Conservation (phyloP, 768 basidiomycete genomes). For the Guyanaporus albipodus region DNA sequence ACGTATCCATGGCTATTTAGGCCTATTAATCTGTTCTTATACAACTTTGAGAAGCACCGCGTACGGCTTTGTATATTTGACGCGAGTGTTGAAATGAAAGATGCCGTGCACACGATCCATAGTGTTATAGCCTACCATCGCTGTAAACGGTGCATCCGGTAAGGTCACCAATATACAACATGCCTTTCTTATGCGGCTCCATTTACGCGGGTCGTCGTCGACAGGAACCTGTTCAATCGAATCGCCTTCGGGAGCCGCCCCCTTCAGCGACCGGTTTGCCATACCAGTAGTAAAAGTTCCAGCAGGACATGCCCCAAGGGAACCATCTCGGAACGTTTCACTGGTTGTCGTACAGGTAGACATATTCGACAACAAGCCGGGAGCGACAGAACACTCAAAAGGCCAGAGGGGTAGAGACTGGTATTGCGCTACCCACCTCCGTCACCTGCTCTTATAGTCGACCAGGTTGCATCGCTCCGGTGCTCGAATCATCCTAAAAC, state of each 20-base stretch:
- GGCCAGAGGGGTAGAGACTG: not conserved
- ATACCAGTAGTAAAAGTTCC: not conserved
- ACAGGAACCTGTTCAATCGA: constrained; percentile 37
- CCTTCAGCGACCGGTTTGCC: constrained; percentile 1
- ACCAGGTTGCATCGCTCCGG: constrained; percentile 1
- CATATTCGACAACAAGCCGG: constrained; percentile 10
- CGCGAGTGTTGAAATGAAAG: constrained; percentile 23
- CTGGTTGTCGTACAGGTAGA: constrained; percentile 3
- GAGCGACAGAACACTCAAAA: constrained; percentile 5
- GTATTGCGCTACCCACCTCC: constrained; percentile 3
- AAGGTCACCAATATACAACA: constrained; percentile 5
- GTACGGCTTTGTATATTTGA: constrained; percentile 30
- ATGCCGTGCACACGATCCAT: constrained; percentile 26
- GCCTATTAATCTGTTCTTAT: not conserved
- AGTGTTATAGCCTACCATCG: constrained; percentile 20
- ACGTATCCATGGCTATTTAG: constrained; percentile 53
- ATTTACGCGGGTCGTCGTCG: constrained; percentile 56
- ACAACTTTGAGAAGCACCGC: constrained; percentile 3
- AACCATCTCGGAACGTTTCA: not conserved
- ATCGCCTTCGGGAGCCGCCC: constrained; percentile 4
- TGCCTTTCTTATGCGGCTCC: constrained; percentile 57
- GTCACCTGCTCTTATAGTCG: constrained; percentile 19
- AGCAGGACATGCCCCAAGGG: not conserved
- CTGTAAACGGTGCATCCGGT: not conserved
- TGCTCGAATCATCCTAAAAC: not conserved